Evolutionary conservation across 1,139 yeast species (phyloP).

Genomic region (Nadsonia commutata): DNA sequence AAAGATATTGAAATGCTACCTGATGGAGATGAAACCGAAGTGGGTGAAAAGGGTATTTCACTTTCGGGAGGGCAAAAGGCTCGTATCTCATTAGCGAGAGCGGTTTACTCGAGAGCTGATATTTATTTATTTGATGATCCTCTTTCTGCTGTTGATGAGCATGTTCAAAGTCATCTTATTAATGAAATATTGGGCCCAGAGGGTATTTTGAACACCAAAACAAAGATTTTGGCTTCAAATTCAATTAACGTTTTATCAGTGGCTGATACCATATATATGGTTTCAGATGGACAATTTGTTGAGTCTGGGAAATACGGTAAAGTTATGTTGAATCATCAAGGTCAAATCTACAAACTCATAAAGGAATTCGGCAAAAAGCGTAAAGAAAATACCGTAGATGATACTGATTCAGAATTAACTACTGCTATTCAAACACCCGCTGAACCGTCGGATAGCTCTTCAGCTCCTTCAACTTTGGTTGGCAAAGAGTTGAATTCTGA

Average conservation of each 20-base stretch:
- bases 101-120: slow-evolving; percentile 76
- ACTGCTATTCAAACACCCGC: neutral
- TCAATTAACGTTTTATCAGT: slow-evolving; percentile 57
- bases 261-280: slow-evolving; percentile 46
- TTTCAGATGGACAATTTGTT: slow-evolving; percentile 44
- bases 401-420: neutral
- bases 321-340: slow-evolving; percentile 13
- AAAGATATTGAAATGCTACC: slow-evolving; percentile 60
- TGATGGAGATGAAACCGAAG: slow-evolving; percentile 71
- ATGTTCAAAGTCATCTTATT: slow-evolving; percentile 58
- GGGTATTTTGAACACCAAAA: slow-evolving; percentile 58
- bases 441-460: too few relatives aligned
- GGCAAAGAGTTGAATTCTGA: too few relatives aligned
- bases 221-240: slow-evolving; percentile 69
- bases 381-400: slow-evolving; percentile 5
- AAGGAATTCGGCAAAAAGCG: slow-evolving; percentile 24
- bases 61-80: slow-evolving; percentile 90
- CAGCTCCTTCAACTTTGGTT: neutral
- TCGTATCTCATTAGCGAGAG: slow-evolving; percentile 70
- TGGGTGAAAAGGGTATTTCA: slow-evolving; percentile 83
- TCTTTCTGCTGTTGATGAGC: slow-evolving; percentile 74
- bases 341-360: slow-evolving; percentile 17
- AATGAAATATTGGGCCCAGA: slow-evolving; percentile 42
- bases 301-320: slow-evolving; percentile 18
- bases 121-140: slow-evolving; percentile 67